phyloP scores from a whole-genome alignment of 345 rosid genomes.

The Odontarrhena argentea region DNA sequence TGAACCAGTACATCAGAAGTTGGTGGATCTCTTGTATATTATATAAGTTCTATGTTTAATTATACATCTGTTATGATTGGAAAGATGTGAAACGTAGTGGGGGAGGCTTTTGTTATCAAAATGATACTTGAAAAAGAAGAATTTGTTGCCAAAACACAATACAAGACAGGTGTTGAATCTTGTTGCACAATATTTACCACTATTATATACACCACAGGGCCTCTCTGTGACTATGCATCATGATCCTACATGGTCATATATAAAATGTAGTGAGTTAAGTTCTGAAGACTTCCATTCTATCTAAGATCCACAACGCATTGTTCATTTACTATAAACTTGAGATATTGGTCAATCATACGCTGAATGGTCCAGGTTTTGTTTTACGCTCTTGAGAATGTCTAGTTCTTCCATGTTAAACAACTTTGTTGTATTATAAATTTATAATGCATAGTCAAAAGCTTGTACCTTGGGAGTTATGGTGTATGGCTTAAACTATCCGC shows the following conservation, averaged over 20 bases:
- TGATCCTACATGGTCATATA: constrained; percentile 6
- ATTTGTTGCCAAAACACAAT: constrained; percentile 12
- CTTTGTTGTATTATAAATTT: neutral
- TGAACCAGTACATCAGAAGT: constrained; percentile 19
- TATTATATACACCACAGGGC: neutral
- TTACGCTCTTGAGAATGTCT: neutral
- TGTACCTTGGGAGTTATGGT: constrained; percentile 24
- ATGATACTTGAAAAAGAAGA: constrained; percentile 27
- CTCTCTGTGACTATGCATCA: constrained; percentile 1
- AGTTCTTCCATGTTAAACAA: neutral
- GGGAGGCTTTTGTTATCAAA: constrained; percentile 6
- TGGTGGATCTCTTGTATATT: constrained; percentile 17
- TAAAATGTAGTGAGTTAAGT: neutral
- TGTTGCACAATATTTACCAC: constrained; percentile 1
- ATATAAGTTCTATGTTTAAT: neutral
- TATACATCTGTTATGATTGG: neutral
- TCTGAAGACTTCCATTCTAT: neutral
- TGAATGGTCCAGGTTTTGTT: too few relatives aligned
- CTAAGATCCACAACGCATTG: neutral
- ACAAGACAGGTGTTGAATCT: constrained; percentile 16
- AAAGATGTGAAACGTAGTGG: constrained; percentile 32
- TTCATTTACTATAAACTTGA: neutral
- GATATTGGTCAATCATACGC: neutral
- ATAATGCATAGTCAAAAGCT: constrained; percentile 6
- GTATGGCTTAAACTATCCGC: constrained; percentile 7